Evolutionary conservation across 75 land plant genomes (phyloP).

Genomic region (Sequoiadendron giganteum): DNA sequence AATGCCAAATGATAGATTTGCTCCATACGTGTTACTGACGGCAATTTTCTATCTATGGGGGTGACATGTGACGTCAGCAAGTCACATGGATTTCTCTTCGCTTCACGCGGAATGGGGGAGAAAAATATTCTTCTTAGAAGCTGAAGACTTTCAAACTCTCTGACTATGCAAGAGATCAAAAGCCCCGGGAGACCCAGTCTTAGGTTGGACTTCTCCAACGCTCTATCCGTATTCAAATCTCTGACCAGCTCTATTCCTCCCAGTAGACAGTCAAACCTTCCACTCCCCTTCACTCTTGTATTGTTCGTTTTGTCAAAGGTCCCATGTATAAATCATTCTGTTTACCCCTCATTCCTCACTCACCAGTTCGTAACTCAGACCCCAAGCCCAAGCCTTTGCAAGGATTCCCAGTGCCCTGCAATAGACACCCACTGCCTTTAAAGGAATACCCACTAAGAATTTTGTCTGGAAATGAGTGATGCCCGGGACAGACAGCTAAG

Average conservation of each 20-base stretch:
- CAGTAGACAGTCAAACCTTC: neutral
- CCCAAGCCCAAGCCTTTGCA: neutral
- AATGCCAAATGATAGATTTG: too few species aligned
- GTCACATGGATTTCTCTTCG: neutral
- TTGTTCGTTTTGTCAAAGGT: neutral
- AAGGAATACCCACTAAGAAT: neutral
- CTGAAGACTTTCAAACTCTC: neutral
- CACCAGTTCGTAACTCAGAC: too few species aligned
- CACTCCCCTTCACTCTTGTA: neutral
- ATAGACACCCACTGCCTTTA: neutral
- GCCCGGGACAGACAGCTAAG: neutral
- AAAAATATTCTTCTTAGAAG: neutral
- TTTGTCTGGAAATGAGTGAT: neutral
- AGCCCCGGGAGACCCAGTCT: neutral
- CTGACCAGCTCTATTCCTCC: neutral
- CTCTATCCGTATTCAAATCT: neutral
- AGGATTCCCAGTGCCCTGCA: neutral
- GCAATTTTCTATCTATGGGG: neutral
- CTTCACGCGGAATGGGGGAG: neutral
- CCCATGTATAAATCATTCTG: neutral
- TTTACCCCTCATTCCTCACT: neutral
- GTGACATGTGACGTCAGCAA: neutral
- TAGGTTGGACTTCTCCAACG: neutral
- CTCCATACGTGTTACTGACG: neutral
- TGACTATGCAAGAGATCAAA: neutral